A percentile compares a stretch with the other conserved stretches of the same genome.
Evolutionary conservation across 345 rosid species (phyloP).

Genomic region (Murraya paniculata): DNA sequence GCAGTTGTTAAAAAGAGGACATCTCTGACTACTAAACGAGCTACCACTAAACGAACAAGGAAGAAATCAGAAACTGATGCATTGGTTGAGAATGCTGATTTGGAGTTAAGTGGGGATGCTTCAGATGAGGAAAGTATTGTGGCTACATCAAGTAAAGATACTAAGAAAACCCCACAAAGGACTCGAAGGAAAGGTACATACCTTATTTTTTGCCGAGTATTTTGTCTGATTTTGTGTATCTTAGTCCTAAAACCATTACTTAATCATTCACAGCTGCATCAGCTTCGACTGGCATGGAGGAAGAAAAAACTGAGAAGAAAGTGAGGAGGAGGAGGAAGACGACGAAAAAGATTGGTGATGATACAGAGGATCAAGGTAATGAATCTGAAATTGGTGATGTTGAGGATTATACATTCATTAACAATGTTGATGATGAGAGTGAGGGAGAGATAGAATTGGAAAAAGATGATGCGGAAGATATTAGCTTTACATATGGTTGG

Average conservation of each 20-base stretch:
- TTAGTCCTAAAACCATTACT: constrained; percentile 7
- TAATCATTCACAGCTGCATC: constrained; percentile 32
- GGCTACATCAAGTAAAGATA: constrained; percentile 24
- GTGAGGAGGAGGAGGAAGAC: constrained; percentile 36
- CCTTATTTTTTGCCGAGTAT: neutral
- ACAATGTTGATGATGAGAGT: constrained; percentile 46
- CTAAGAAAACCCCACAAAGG: constrained; percentile 29
- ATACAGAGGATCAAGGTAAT: constrained; percentile 29
- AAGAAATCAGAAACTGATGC: constrained; percentile 49
- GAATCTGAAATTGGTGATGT: constrained; percentile 49
- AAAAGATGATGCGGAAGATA: constrained; percentile 59
- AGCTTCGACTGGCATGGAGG: constrained; percentile 36
- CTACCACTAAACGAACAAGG: constrained; percentile 37
- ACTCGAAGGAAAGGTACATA: constrained; percentile 49
- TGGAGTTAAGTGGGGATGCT: constrained; percentile 22
- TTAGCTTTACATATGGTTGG: constrained; percentile 76
- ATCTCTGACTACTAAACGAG: constrained; percentile 36
- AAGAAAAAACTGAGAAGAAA: constrained; percentile 55
- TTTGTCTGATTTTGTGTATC: constrained; percentile 10
- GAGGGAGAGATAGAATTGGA: constrained; percentile 59
- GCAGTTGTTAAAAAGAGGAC: constrained; percentile 43
- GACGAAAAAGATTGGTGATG: constrained; percentile 33
- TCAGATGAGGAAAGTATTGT: constrained; percentile 27
- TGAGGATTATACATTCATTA: constrained; percentile 34
- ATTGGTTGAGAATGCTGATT: constrained; percentile 34